Evolutionary conservation across 2,329 filamentous ascomycete genomes (phyloP).

Genomic region (Colletotrichum spinosum): DNA sequence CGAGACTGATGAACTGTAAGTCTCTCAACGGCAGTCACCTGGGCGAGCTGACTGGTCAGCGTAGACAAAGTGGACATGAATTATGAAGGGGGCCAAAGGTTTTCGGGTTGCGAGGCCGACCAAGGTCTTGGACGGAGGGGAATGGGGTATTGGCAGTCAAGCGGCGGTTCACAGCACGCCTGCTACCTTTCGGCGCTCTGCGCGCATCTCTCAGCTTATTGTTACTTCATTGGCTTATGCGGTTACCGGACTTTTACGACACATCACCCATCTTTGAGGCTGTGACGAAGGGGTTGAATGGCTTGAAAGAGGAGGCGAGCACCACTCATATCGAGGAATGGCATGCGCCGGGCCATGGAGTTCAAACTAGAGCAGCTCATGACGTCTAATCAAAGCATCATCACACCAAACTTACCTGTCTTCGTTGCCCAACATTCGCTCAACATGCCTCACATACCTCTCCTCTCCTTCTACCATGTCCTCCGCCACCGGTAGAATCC

Average conservation of each 20-base stretch:
- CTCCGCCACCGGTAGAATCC: slow-evolving; percentile 3
- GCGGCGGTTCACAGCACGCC: slow-evolving; percentile 17
- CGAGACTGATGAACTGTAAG: slow-evolving; percentile 27
- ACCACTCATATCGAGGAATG: too few species aligned
- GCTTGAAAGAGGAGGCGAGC: too few species aligned
- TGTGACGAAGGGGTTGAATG: too few species aligned
- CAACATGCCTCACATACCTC: slow-evolving; percentile 22
- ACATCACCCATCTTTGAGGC: too few species aligned
- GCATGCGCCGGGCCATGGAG: too few species aligned
- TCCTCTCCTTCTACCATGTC: not conserved
- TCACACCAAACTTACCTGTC: slow-evolving; percentile 1
- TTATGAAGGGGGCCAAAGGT: not conserved
- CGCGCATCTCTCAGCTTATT: not conserved
- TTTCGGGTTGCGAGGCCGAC: too few species aligned
- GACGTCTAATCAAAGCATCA: not conserved
- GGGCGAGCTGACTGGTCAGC: not conserved
- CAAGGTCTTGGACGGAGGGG: too few species aligned
- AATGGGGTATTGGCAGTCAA: not conserved
- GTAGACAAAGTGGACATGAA: slow-evolving; percentile 7
- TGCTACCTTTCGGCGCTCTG: not conserved
- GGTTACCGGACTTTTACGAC: too few species aligned
- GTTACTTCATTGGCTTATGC: not conserved
- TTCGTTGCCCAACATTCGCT: not conserved
- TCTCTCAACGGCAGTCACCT: not conserved
- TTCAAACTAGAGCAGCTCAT: too few species aligned